Conservation (phyloP, 2,329 filamentous ascomycete species). For the Pseudohalonectria lignicola region DNA sequence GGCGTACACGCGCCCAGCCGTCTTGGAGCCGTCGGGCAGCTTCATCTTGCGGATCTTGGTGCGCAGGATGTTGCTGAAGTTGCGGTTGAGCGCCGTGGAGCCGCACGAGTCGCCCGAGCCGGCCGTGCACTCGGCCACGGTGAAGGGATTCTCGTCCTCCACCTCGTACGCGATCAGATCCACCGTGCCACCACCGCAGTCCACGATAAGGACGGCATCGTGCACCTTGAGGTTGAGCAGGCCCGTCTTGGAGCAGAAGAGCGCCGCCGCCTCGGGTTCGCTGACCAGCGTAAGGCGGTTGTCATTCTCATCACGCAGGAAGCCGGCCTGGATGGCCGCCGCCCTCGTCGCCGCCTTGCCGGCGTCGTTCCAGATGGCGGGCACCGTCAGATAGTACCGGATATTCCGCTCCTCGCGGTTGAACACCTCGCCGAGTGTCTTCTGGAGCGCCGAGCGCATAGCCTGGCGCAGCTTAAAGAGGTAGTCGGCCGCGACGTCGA, state of each 20-base stretch:
- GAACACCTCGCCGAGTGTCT: constrained; percentile 94
- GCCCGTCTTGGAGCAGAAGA: constrained; percentile 96
- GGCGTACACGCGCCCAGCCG: constrained; percentile 93
- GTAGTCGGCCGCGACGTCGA: constrained; percentile 98
- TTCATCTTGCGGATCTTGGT: constrained; percentile 99
- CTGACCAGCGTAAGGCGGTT: constrained; percentile 90
- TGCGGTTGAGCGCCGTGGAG: constrained; percentile 94
- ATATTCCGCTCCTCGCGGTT: constrained; percentile 98
- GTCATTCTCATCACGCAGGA: constrained; percentile 94
- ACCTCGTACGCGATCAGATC: constrained; percentile 99
- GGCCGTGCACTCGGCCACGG: constrained; percentile 91
- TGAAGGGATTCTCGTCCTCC: constrained; percentile 94
- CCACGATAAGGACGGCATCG: constrained; percentile 94
- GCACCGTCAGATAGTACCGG: constrained; percentile 95
- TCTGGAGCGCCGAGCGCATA: constrained; percentile 90
- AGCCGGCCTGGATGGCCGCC: constrained; percentile 92
- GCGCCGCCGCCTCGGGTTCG: constrained; percentile 90
- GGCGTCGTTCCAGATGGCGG: constrained; percentile 98
- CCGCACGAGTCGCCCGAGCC: constrained; percentile 96
- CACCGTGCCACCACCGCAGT: constrained; percentile 96
- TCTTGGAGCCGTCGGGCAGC: constrained; percentile 90
- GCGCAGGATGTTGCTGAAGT: constrained; percentile 95
- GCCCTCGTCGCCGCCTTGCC: constrained; percentile 94
- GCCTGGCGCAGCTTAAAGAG: constrained; percentile 96
- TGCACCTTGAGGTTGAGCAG: constrained; percentile 95